Evolutionary conservation across 768 basidiomycete species (phyloP).

Genomic region (Mycena alexandri): DNA sequence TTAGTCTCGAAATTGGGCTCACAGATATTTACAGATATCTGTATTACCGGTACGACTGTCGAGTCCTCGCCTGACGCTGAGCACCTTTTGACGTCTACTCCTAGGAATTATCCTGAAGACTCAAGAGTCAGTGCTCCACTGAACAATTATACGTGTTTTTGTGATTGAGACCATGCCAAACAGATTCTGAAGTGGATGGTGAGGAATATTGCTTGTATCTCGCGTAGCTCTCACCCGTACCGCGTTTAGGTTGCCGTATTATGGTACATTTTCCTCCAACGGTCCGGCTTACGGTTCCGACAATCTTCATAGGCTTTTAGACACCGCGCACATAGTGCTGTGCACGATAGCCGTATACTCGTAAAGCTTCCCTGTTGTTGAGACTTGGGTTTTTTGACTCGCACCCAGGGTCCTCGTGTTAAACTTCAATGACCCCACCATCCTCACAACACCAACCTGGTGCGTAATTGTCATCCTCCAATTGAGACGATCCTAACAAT

Average conservation of each 20-base stretch:
- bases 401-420: conserved; percentile 58
- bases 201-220: conserved; percentile 1
- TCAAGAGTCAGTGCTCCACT: conserved; percentile 21
- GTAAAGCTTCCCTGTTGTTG: conserved; percentile 40
- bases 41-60: conserved; percentile 53
- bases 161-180: no score
- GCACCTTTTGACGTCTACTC: conserved; percentile 1
- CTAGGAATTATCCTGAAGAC: conserved; percentile 50
- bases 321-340: conserved; percentile 59
- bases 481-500: neutral
- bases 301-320: conserved; percentile 49
- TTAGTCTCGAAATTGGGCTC: conserved; percentile 7
- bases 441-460: conserved; percentile 57
- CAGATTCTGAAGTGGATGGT: conserved; percentile 56
- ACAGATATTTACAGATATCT: conserved; percentile 47
- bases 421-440: conserved; percentile 55
- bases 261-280: conserved; percentile 42
- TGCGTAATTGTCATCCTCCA: conserved; percentile 36
- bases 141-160: no score
- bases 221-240: conserved; percentile 2
- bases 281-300: neutral
- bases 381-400: neutral
- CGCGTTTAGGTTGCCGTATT: conserved; percentile 50
- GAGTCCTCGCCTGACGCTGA: neutral
- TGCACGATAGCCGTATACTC: conserved; percentile 61